Conservation (phyloP, 176 grass and related monocot species). For the Raddia guianensis region DNA sequence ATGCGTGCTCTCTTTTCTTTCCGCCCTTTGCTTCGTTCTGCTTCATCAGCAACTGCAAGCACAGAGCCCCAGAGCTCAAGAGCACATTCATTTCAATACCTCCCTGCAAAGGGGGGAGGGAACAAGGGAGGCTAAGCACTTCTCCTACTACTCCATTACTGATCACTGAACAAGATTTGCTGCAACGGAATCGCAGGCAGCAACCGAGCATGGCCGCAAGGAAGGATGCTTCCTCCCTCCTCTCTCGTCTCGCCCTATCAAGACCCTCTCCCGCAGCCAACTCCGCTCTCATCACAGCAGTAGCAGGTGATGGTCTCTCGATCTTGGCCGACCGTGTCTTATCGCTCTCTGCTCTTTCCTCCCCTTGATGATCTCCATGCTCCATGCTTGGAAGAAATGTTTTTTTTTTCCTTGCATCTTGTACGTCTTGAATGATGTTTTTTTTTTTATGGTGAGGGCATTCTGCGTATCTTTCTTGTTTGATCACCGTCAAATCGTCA, state of each 20-base stretch:
- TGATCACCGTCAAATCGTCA: not conserved
- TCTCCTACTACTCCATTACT: not conserved
- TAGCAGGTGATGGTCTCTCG: conserved; percentile 45
- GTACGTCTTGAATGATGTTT: not conserved
- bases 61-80: not conserved
- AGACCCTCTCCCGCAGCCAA: conserved; percentile 11
- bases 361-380: not conserved
- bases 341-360: not conserved
- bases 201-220: conserved; percentile 55
- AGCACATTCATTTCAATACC: not conserved
- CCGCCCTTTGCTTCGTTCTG: not conserved
- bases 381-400: not conserved
- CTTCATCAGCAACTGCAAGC: not conserved
- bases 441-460: not conserved
- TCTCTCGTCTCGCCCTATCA: conserved; percentile 39
- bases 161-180: not conserved
- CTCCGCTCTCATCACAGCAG: conserved; percentile 7
- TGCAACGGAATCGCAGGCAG: not conserved
- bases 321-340: not conserved
- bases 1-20: not conserved
- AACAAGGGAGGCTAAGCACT: not conserved
- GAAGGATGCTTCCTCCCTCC: conserved; percentile 60
- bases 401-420: not conserved
- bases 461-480: not conserved
- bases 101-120: not conserved